These are phyloP conservation scores for Leccinum uliginosum DNA, from an alignment of 768 basidiomycete genomes.

Conservation along the genomic window DNA sequence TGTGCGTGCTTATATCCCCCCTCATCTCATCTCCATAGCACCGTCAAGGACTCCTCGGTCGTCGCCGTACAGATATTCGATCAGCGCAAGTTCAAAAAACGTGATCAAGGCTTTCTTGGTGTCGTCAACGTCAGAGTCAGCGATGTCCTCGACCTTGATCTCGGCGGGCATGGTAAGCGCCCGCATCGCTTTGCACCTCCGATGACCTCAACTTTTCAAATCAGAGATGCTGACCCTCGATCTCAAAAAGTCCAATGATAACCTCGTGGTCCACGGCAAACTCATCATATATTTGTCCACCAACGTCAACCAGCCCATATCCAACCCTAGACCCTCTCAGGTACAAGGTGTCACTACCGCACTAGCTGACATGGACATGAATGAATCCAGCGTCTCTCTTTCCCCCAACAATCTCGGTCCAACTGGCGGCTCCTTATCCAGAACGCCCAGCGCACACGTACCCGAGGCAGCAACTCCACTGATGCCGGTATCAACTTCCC, in stretches of 20 bases:
- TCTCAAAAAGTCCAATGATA: slow-evolving; percentile 98
- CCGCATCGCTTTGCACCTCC: neutral
- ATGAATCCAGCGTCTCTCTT: slow-evolving; percentile 56
- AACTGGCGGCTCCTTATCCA: slow-evolving; percentile 48
- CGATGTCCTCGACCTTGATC: slow-evolving; percentile 86
- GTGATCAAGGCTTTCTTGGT: slow-evolving; percentile 96
- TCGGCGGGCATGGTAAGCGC: slow-evolving; percentile 86
- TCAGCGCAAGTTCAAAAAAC: slow-evolving; percentile 97
- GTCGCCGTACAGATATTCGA: slow-evolving; percentile 98
- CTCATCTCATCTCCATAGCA: slow-evolving; percentile 42
- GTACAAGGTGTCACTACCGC: slow-evolving; percentile 55
- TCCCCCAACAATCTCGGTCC: slow-evolving; percentile 38
- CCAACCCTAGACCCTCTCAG: slow-evolving; percentile 78
- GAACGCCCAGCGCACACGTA: slow-evolving; percentile 66
- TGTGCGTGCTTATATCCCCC: neutral
- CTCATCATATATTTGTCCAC: slow-evolving; percentile 96
- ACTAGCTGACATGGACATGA: slow-evolving; percentile 57
- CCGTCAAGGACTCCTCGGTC: slow-evolving; percentile 96
- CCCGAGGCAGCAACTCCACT: slow-evolving; percentile 44
- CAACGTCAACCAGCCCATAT: slow-evolving; percentile 78
- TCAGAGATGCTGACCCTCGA: slow-evolving; percentile 95
- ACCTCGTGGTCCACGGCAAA: slow-evolving; percentile 95
- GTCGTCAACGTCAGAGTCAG: slow-evolving; percentile 94
- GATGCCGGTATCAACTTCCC: slow-evolving; percentile 39
- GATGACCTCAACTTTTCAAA: neutral